A percentile compares a stretch with the other conserved stretches of the same genome.
Evolutionary conservation across 1,139 yeast genomes (phyloP).

Genomic region (Wickerhamomyces sp.): DNA sequence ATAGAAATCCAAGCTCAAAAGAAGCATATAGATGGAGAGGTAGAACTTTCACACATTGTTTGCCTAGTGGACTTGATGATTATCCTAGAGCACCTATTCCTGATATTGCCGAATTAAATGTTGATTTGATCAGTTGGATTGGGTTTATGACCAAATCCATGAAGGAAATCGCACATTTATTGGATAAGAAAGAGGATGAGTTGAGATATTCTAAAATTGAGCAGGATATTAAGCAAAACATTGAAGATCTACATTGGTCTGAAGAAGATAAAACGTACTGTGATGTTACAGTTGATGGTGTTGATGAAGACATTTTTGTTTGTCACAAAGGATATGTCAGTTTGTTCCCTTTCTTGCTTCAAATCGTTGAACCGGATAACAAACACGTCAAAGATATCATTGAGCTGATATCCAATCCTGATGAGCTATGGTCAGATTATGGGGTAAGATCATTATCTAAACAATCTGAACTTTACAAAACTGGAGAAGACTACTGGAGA

Average conservation of each 20-base stretch:
- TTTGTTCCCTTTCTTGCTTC: slow-evolving; percentile 77
- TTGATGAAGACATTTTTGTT: slow-evolving; percentile 47
- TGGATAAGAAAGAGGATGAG: slow-evolving; percentile 57
- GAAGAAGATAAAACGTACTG: slow-evolving; percentile 66
- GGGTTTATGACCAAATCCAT: slow-evolving; percentile 88
- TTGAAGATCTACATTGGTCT: slow-evolving; percentile 80
- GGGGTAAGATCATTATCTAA: slow-evolving; percentile 85
- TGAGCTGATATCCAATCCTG: slow-evolving; percentile 59
- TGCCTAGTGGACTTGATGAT: slow-evolving; percentile 94
- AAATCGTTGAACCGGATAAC: slow-evolving; percentile 54
- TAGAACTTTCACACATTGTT: slow-evolving; percentile 75
- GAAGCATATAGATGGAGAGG: slow-evolving; percentile 95
- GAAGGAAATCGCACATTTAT: slow-evolving; percentile 65
- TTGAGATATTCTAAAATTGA: slow-evolving; percentile 48
- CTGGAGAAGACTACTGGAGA: slow-evolving; percentile 92
- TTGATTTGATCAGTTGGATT: slow-evolving; percentile 88
- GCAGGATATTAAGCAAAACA: slow-evolving; percentile 51
- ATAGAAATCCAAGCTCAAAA: slow-evolving; percentile 47
- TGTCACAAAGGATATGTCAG: slow-evolving; percentile 91
- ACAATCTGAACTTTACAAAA: slow-evolving; percentile 59
- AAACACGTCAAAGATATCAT: slow-evolving; percentile 38
- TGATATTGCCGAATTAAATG: slow-evolving; percentile 85
- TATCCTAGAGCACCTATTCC: slow-evolving; percentile 85
- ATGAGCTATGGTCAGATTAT: slow-evolving; percentile 69
- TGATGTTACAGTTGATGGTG: slow-evolving; percentile 74